Base-by-base conservation (phyloP, 176 grass and related monocot species). In the Aegilops umbellulata region DNA sequence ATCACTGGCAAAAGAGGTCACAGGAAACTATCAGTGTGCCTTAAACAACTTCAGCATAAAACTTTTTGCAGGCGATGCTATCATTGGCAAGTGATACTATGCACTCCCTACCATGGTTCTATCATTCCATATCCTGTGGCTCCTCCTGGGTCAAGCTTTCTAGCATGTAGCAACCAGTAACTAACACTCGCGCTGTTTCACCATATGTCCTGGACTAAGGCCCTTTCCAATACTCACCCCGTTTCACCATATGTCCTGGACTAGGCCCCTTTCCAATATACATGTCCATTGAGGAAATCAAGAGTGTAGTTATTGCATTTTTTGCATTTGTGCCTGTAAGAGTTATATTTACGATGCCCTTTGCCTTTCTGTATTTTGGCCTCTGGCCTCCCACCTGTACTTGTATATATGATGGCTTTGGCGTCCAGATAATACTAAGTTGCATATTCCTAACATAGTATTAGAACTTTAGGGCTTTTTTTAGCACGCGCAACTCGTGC, bases 1-100 rank as follows among this genome's bases (percentile, higher is more conserved):
- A 69, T 98, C 96, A 82, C 96, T 98, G 90, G 74, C 66, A 72
- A 76, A 87, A 87, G 19, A 88, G 73, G 34, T 49, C 81, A 61
- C 8, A 72, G 60, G 63, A 75, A 75, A 77, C 63, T 81, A 73
- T 86, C 69, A 92, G 36, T 22, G 29, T 78, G 61, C n/a, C 69
- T 42, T 65, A 57, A 26, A 16, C 34, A 83, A 47, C 32, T 85
- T 74, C 17, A 66, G 44, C 8, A 1, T 55, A 34, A 68, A 82
- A 60, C 15, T 82, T 36, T 35, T 32, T 66, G 41, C 41, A 89
- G 69, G 17, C 17, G 35, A 78, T 77, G 38, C 4, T 57, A 58
- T 23, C n/a, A 27, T 13, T 79, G 22, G 24, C 63, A 78, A 66
- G 79, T 26, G 25, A 86, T 79, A 64, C 9, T 70, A 44, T 73